These are phyloP conservation scores for Proliferodiscus dingleyae DNA, from an alignment of 2,329 filamentous ascomycete species.

Conservation along the genomic window DNA sequence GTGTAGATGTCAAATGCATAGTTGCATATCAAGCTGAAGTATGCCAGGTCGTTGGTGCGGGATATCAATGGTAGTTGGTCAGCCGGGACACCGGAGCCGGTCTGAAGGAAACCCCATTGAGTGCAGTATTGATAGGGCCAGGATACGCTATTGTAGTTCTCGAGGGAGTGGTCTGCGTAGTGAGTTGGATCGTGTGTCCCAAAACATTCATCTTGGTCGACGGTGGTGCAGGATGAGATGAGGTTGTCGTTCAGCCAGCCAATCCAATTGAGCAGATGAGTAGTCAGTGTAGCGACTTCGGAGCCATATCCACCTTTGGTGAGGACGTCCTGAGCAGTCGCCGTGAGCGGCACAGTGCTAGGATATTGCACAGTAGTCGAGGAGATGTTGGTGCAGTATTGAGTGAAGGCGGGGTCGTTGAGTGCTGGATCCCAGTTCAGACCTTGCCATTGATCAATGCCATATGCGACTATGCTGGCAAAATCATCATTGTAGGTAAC, in stretches of 20 bases:
- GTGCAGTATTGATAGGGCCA: conserved; percentile 48
- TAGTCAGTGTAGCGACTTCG: conserved; percentile 39
- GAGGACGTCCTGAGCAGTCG: conserved; percentile 50
- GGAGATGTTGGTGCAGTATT: conserved; percentile 54
- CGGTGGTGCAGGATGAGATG: conserved; percentile 35
- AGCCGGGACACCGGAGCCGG: conserved; percentile 63
- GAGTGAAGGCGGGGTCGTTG: conserved; percentile 42
- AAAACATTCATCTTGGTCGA: conserved; percentile 46
- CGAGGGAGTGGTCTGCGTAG: conserved; percentile 41
- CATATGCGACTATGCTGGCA: conserved; percentile 39
- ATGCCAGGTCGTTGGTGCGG: conserved; percentile 61
- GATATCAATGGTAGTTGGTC: conserved; percentile 66
- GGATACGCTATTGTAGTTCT: conserved; percentile 38
- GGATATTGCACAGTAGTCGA: conserved; percentile 47
- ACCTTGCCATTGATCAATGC: conserved; percentile 48
- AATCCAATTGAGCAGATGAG: conserved; percentile 51
- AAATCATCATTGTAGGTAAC: conserved; percentile 45
- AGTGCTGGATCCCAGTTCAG: conserved; percentile 56
- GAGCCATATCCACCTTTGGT: conserved; percentile 42
- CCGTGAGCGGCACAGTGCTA: conserved; percentile 60
- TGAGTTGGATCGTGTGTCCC: conserved; percentile 41
- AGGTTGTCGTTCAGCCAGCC: conserved; percentile 46
- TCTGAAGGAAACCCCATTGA: conserved; percentile 75
- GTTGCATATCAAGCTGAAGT: conserved; percentile 56
- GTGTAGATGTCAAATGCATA: conserved; percentile 65